phyloP scores from a whole-genome alignment of 2,329 filamentous ascomycete species.

The Penicillium occitanis region DNA sequence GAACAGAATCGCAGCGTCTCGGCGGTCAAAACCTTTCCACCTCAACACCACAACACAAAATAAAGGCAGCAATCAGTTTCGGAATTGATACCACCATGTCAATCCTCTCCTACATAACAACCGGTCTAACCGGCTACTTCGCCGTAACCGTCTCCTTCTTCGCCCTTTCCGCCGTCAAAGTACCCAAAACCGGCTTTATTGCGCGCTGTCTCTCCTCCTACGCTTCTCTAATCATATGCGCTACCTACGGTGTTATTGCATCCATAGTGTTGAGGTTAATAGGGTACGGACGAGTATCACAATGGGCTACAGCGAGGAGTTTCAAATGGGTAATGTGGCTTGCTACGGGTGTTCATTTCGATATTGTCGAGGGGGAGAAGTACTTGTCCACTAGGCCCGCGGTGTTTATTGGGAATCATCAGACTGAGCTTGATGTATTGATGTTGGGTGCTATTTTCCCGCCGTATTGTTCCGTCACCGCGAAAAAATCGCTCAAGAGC shows the following conservation, averaged over 20 bases:
- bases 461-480: slow-evolving; percentile 86
- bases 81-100: slow-evolving; percentile 49
- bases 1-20: neutral
- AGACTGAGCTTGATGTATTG: slow-evolving; percentile 91
- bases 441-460: slow-evolving; percentile 90
- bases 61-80: neutral
- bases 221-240: slow-evolving; percentile 47
- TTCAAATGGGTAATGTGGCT: slow-evolving; percentile 79
- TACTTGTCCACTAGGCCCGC: slow-evolving; percentile 71
- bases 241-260: slow-evolving; percentile 72
- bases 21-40: neutral
- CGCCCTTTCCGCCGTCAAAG: slow-evolving; percentile 41
- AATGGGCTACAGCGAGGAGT: slow-evolving; percentile 77
- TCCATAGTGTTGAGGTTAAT: slow-evolving; percentile 69
- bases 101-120: slow-evolving; percentile 59
- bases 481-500: slow-evolving; percentile 78
- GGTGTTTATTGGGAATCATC: slow-evolving; percentile 92
- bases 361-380: slow-evolving; percentile 64
- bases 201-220: slow-evolving; percentile 50
- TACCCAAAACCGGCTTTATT: slow-evolving; percentile 46
- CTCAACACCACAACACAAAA: neutral
- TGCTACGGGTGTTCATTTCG: slow-evolving; percentile 75
- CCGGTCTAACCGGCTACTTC: slow-evolving; percentile 64
- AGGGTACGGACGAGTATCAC: slow-evolving; percentile 72
- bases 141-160: slow-evolving; percentile 55